Evolutionary conservation across 768 basidiomycete genomes (phyloP), one percentile per base, ranked within the genome.

Genomic region (Suillus subalutaceus): DNA sequence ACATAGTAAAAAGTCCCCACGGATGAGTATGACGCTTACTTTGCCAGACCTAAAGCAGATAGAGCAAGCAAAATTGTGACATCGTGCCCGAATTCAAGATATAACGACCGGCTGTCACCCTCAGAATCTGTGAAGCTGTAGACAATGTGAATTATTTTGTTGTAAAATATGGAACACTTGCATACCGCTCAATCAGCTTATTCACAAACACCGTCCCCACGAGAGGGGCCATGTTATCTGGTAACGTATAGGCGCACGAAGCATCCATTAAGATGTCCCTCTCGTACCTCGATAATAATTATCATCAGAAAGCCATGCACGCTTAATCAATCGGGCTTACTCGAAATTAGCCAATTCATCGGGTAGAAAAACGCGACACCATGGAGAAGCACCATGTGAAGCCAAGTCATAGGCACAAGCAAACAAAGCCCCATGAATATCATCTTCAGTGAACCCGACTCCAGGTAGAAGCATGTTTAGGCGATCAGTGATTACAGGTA

Each of bases 21-120:
- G 30, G 4, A 32, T 35, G 2, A 43, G 48, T 6, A 26, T 48
- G 32, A 53, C 6, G 62, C 72, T 44, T 41, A 77, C 75, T 74
- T 72, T 44, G 72, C 77, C 32, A 78, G 70, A 1, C 78, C 77
- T n/a, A 79, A 70, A 16, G 76, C 79, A 38, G 79, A 73, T 52
- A 79, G 70, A 32, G 74, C 75, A 30, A 79, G 50, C 65, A 79
- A 77, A 62, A 79, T 78, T 32, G 79, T 78, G n/a, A 77, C 78
- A 68, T 79, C 78, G 66, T 79, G 78, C 12, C 78, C 79, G 67
- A 80, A 79, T 71, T 79, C 78, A 62, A 79, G 72, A 69, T 77
- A 78, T 18, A 77, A 58, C 23, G 68, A 64, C 35, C 69, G 64
- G 37, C 75, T 71, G 65, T 73, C 67, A 20, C 73, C 76, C 12